Base-by-base conservation (phyloP, 192 early-diverging fungal species). In the Coemansia sp. region DNA sequence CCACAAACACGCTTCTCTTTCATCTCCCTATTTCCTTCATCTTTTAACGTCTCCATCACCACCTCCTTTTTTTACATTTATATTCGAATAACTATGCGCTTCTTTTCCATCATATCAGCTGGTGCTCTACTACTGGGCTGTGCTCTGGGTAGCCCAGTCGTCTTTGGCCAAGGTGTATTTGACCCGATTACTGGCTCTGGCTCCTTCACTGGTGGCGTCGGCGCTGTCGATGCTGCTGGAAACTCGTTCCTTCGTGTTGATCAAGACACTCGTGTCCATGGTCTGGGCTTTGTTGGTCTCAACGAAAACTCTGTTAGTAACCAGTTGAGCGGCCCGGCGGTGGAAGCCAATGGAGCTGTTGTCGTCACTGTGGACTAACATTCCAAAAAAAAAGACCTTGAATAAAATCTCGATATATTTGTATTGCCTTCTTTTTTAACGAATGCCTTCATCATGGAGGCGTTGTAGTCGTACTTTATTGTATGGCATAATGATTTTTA, bases 211-310 rank as follows among this genome's bases (percentile, higher is more conserved):
- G 19, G 57, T 2, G 71, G 62, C 1, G 57, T 39, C 2, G 60
- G 40, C 2, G 62, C 67, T 7, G 60, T 75, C 3, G 79, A 81
- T 37, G 39, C 67, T 16, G 66, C 39, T 0, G 79, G 79, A 13
- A 81, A 81, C 65, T 73, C 74, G 35, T 72, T 81, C 51, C 35
- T 66, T 10, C 70, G 74, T 17, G 61, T 81, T 11, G 79, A 81
- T 39, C 70, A 81, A 54, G 68, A 76, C 34, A 76, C 74, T 13
- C 64, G 67, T 9, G 68, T 81, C 7, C 70, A 70, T 3, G 79
- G 79, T 0, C 70, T 76, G 48, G 62, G 63, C 40, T 59, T 81
- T 41, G 70, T 51, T 27, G 65, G 65, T 8, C 62, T 81, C 6
- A 73, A 63, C 51, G 42, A 65, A n/a, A 67, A 81, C 70, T 67